Base-by-base conservation (phyloP, 2,329 filamentous ascomycete species). In the Akanthomyces muscarius region DNA sequence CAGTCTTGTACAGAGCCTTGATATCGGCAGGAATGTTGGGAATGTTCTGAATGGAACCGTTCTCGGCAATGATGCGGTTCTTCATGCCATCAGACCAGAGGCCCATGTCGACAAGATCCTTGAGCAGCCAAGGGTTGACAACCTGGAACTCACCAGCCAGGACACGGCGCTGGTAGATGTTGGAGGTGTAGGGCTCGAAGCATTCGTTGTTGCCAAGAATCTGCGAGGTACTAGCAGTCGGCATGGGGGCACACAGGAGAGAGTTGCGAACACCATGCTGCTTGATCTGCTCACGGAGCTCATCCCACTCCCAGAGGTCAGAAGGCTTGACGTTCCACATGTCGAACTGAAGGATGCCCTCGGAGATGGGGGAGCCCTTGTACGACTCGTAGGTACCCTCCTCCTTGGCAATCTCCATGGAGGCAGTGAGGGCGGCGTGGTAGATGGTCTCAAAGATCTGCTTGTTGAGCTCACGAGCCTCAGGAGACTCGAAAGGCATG, bases 361-460 rank as follows among this genome's bases (percentile, higher is more conserved):
- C 88, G 1, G 95, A 98, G 64, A 95, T 90, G 36, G 95, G 95
- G 33, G 92, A 97, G 66, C 95, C 95, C 75, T 94, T 86, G 75
- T 97, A 99, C 4, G 92, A 92, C 69, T 89, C 84, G 78, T 99
- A 99, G 6, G 92, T 77, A 4, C 95, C 95, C 63, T 93, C 79
- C 69, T 89, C 81, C 81, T 92, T 89, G 66, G 95, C 92, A 68
- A 98, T 80, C 63, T 97, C 88, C 73, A 90, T 87, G 0, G 95
- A 99, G 25, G 92, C 89, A 62, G 93, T 97, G 66, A 98, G 81
- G 63, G 92, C 91, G 74, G 89, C 95, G 76, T 99, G 95, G 81
- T 99, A 99, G 77, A 99, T 97, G 67, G 95, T 99, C 84, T 99
- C 95, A 68, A 99, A 99, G 77, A 99, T 98, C 78, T 99, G 92